phyloP scores from a whole-genome alignment of 2,329 filamentous ascomycete species.

The Hypoxylon sp. region DNA sequence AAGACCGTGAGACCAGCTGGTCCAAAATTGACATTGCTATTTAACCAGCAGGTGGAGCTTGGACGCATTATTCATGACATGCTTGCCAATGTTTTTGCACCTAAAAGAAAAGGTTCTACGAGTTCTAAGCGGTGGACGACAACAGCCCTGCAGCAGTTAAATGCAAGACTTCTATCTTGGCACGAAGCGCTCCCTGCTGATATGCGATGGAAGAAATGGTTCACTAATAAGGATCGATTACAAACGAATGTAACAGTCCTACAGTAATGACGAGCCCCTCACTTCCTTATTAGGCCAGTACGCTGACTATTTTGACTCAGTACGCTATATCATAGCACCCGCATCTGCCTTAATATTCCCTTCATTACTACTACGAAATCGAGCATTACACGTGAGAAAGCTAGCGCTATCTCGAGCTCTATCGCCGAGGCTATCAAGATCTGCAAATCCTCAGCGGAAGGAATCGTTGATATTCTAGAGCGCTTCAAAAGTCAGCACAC shows the following conservation, averaged over 20 bases:
- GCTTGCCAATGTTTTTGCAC: conserved; percentile 10
- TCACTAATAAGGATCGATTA: conserved; percentile 10
- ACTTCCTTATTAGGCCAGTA: background rate
- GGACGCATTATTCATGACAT: conserved; percentile 15
- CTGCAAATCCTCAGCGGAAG: background rate
- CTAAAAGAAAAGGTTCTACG: background rate
- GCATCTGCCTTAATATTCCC: background rate
- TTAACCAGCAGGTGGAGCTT: conserved; percentile 16
- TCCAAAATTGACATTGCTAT: conserved; percentile 11
- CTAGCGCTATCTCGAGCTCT: background rate
- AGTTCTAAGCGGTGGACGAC: background rate
- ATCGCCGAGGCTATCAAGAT: background rate
- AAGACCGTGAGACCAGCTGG: background rate
- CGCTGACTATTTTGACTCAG: background rate
- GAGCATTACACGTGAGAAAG: background rate
- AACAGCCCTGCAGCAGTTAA: conserved; percentile 1
- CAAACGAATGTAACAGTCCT: conserved; percentile 11
- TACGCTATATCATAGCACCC: conserved; percentile 1
- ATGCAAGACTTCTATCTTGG: conserved; percentile 13
- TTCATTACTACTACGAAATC: background rate
- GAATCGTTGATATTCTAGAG: background rate
- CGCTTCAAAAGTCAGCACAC: background rate
- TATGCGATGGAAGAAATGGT: conserved; percentile 20
- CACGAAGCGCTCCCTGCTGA: conserved; percentile 10
- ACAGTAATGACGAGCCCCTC: background rate